A percentile compares a stretch with the other conserved stretches of the same genome.
These are phyloP conservation scores for Elaeagnus macrophylla DNA, from an alignment of 306 rosid species.

Conservation along the genomic window DNA sequence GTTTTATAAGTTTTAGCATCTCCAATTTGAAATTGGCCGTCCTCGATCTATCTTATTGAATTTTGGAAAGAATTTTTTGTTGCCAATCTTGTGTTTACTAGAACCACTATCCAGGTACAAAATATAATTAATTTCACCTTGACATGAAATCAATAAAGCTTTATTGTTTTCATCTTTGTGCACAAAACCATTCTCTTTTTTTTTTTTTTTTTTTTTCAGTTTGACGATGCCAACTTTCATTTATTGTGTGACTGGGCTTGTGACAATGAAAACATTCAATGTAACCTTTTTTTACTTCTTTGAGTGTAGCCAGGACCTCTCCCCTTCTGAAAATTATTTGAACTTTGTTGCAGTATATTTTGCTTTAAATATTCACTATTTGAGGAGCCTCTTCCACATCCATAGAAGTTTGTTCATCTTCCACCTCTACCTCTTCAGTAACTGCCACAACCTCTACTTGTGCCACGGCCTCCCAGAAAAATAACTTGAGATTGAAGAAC, in stretches of 20 bases:
- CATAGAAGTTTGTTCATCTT: background rate
- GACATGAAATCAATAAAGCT: background rate
- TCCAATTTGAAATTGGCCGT: background rate
- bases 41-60: background rate
- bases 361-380: too few relatives aligned
- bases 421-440: background rate
- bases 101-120: too few relatives aligned
- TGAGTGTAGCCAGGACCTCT: too few relatives aligned
- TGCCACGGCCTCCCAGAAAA: background rate
- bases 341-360: too few relatives aligned
- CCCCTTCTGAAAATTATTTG: too few relatives aligned
- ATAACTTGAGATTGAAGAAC: too few relatives aligned
- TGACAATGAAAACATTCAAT: background rate
- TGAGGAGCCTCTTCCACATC: too few relatives aligned
- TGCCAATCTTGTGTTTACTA: background rate
- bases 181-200: background rate
- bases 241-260: background rate
- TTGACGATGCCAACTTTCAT: background rate
- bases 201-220: too few relatives aligned
- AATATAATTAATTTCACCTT: background rate
- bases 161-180: background rate
- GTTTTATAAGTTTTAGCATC: background rate
- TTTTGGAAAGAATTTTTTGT: background rate
- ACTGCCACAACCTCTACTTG: background rate
- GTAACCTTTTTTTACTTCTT: too few relatives aligned